Evolutionary conservation across 2,329 filamentous ascomycete species (phyloP).

Genomic region (Chrysosporium queenslandicum): DNA sequence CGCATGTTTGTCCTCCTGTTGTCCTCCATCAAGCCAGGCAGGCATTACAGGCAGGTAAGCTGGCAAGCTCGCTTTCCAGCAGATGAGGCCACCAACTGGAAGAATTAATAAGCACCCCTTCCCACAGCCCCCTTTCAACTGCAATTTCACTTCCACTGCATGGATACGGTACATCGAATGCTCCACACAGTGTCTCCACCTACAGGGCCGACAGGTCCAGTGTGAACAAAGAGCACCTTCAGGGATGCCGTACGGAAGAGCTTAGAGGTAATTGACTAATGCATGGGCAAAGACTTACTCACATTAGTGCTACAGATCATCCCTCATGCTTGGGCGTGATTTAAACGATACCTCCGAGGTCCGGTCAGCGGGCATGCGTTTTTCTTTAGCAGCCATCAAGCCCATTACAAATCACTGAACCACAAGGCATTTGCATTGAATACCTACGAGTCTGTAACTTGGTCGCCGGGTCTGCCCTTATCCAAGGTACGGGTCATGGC

Average conservation of each 20-base stretch:
- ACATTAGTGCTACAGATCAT: slow-evolving; percentile 5
- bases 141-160: slow-evolving; percentile 7
- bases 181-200: slow-evolving; percentile 2
- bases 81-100: background rate
- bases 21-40: too few relatives aligned
- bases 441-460: too few relatives aligned
- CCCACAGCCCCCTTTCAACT: slow-evolving; percentile 1
- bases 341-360: slow-evolving; percentile 3
- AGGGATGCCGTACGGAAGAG: background rate
- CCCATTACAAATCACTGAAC: background rate
- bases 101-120: slow-evolving; percentile 2
- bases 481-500: background rate
- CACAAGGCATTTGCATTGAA: background rate
- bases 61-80: background rate
- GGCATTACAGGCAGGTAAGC: too few relatives aligned
- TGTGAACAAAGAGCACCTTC: background rate
- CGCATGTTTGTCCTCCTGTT: background rate
- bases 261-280: too few relatives aligned
- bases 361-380: background rate
- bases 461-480: too few relatives aligned
- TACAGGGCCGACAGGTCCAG: background rate
- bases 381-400: background rate
- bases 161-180: background rate
- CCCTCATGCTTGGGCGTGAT: slow-evolving; percentile 7
- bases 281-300: slow-evolving; percentile 4